Evolutionary conservation across 768 basidiomycete genomes (phyloP).

Genomic region (Symmetrospora coprosmae): DNA sequence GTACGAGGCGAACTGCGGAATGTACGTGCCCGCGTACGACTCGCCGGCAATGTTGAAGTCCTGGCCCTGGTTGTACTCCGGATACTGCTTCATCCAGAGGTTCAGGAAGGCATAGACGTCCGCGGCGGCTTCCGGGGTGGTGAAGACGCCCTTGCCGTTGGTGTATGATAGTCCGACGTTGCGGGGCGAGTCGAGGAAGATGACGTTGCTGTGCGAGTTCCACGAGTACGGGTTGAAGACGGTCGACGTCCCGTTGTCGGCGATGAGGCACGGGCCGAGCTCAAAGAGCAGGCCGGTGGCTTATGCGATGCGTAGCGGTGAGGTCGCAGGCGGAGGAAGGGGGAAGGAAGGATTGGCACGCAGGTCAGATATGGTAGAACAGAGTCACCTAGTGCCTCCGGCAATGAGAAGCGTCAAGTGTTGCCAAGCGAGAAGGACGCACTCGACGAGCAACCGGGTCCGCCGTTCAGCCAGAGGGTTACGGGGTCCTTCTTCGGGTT

Average conservation of each 20-base stretch:
- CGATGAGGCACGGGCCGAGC: constrained; percentile 71
- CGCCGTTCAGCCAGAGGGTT: constrained; percentile 12
- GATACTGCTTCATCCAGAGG: constrained; percentile 63
- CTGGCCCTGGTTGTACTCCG: constrained; percentile 52
- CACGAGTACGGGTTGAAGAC: constrained; percentile 67
- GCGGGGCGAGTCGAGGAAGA: constrained; percentile 45
- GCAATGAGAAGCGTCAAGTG: too few relatives aligned
- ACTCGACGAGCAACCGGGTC: constrained; percentile 34
- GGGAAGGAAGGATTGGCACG: too few relatives aligned
- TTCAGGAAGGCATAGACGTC: constrained; percentile 72
- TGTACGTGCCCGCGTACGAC: constrained; percentile 28
- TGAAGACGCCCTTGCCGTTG: constrained; percentile 59
- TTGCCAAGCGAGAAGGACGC: too few relatives aligned
- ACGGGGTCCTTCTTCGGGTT: constrained; percentile 54
- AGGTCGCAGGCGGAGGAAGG: too few relatives aligned
- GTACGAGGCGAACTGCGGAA: constrained; percentile 47
- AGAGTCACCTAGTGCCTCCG: too few relatives aligned
- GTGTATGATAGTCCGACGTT: constrained; percentile 82
- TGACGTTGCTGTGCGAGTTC: constrained; percentile 46
- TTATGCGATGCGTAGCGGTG: too few relatives aligned
- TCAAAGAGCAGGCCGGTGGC: constrained; percentile 73
- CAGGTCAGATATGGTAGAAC: too few relatives aligned
- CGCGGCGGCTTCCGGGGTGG: constrained; percentile 68
- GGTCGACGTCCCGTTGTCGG: constrained; percentile 54
- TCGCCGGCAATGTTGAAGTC: constrained; percentile 52